Percentiles rank a stretch among this genome's conserved stretches.
These are phyloP conservation scores for Tricholoma sp. DNA, from an alignment of 768 basidiomycete species.

Conservation along the genomic window DNA sequence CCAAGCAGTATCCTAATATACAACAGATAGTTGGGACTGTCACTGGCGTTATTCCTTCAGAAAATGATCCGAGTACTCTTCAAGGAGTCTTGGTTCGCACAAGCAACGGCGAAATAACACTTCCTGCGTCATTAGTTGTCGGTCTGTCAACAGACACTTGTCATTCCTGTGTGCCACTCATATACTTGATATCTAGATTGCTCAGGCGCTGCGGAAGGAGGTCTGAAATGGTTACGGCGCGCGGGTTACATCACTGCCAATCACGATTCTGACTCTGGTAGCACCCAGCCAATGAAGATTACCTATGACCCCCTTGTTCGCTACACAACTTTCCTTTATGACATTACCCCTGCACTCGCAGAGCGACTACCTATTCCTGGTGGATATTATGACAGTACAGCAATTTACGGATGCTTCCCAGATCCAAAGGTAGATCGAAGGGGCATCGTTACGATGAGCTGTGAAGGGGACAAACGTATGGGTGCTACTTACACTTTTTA, in stretches of 20 bases:
- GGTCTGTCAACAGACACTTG: neutral
- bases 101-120: neutral
- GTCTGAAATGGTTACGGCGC: slow-evolving; percentile 20
- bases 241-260: slow-evolving; percentile 13
- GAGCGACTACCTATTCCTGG: too few relatives aligned
- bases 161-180: neutral
- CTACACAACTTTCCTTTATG: too few relatives aligned
- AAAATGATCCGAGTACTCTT: slow-evolving; percentile 7
- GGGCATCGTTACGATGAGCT: too few relatives aligned
- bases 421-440: too few relatives aligned
- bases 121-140: neutral
- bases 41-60: slow-evolving; percentile 16
- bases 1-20: slow-evolving; percentile 17
- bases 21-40: slow-evolving; percentile 20
- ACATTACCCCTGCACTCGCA: too few relatives aligned
- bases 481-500: neutral
- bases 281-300: neutral
- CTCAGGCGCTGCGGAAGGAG: slow-evolving; percentile 22
- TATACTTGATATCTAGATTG: slow-evolving; percentile 18
- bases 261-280: neutral
- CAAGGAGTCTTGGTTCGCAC: slow-evolving; percentile 8
- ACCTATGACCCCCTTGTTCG: too few relatives aligned
- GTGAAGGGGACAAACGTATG: neutral
- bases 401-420: too few relatives aligned
- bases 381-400: too few relatives aligned